phyloP scores from a whole-genome alignment of 1,284 basidiomycete genomes.

The Sparassis latifolia region DNA sequence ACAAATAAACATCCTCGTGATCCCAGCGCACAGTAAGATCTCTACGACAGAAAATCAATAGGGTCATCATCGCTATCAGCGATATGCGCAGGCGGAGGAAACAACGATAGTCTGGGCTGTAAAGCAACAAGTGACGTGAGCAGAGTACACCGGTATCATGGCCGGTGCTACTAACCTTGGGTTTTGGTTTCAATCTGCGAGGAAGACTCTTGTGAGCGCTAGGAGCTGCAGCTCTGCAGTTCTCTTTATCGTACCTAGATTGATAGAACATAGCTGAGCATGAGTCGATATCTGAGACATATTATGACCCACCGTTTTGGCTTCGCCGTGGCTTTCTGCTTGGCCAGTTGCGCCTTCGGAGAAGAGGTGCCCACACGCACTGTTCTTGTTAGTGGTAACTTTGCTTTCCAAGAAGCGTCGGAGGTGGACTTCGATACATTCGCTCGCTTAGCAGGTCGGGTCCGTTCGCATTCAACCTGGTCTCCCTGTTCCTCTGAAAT shows the following conservation, averaged over 20 bases:
- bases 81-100: slow-evolving; percentile 9
- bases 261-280: too few species aligned
- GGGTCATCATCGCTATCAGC: slow-evolving; percentile 18
- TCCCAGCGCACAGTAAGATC: too few species aligned
- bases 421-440: neutral
- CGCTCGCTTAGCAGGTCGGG: neutral
- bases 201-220: slow-evolving; percentile 4
- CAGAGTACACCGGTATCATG: neutral
- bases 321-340: too few species aligned
- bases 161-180: slow-evolving; percentile 9
- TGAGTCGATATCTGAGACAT: too few species aligned
- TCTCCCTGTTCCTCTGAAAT: neutral
- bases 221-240: slow-evolving; percentile 1
- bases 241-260: neutral
- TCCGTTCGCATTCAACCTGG: neutral
- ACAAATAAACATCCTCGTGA: too few species aligned
- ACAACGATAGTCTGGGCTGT: slow-evolving; percentile 18
- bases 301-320: too few species aligned
- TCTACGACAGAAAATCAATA: slow-evolving; percentile 16
- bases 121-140: neutral
- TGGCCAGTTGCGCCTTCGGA: too few species aligned
- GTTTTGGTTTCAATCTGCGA: slow-evolving; percentile 12
- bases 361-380: too few species aligned
- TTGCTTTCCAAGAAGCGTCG: too few species aligned
- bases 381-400: too few species aligned